Base-by-base conservation (phyloP, 805 yeast species). In the Hagleromyces aurorensis region DNA sequence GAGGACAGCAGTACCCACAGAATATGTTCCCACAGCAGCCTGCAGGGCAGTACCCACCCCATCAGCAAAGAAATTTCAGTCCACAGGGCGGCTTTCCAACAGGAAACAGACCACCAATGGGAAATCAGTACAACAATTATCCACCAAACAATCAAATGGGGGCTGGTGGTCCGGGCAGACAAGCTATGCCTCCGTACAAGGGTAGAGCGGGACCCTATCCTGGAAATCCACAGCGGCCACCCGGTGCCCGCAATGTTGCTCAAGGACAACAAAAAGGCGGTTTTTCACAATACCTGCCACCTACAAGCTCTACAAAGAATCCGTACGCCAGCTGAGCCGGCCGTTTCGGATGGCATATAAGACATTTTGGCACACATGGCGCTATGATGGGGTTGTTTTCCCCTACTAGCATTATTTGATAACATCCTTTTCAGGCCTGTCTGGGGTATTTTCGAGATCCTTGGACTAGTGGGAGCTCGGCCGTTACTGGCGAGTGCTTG, bases 241-340 rank as follows among this genome's bases (percentile, higher is more conserved):
- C 13, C 21, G 27, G 25, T 12, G 19, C 25, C 9, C 29, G 25
- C 13, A 41, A 38, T 13, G n/a, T n/a, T n/a, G 31, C 41, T 5
- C 44, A 39, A 9, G 29, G 41, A 6, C 34, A 45, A 3, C 34
- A 40, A 12, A 19, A 23, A 10, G 46, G 49, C n/a, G 59, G 59
- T 2, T 55, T 50, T 36, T 46, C 60, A 4, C 58, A 50, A 21
- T 55, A 39, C 25, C 55, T 55, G 59, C 59, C 60, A 11, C 28
- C 48, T 14, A 26, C 43, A 16, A 31, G 22, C 11, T 32, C 28
- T 13, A 30, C 33, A 6, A 40, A 34, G 8, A 53, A 52, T 32
- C 59, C 59, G n/a, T 53, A 53, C 32, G 26, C 52, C 8, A 35
- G 33, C 23, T 42, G 27, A 25, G n/a, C n/a, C n/a, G n/a, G n/a